Conservation (phyloP, 305 asterid species). For the Ajuga reptans region DNA sequence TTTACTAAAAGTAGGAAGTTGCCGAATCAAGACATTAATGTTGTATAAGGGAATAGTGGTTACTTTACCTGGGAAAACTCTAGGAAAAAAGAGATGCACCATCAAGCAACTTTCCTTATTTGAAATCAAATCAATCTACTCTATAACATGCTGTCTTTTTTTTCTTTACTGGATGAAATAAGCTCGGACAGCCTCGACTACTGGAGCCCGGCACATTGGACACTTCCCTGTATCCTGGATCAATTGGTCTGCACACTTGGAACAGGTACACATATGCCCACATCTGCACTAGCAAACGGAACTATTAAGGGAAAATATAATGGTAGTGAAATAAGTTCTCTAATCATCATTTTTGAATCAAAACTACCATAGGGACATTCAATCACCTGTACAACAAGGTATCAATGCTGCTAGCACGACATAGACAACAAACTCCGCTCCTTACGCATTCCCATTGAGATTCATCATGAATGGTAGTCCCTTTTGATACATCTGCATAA, state of each 20-base stretch:
- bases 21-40: background rate
- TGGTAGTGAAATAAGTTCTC: background rate
- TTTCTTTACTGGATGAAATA: constrained; percentile 47
- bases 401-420: constrained; percentile 48
- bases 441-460: constrained; percentile 55
- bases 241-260: constrained; percentile 63
- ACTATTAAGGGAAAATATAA: background rate
- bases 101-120: constrained; percentile 20
- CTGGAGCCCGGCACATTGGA: constrained; percentile 89
- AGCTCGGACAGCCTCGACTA: constrained; percentile 68
- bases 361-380: background rate
- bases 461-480: constrained; percentile 29
- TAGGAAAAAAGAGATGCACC: constrained; percentile 18
- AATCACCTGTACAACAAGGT: constrained; percentile 67
- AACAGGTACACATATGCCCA: constrained; percentile 92
- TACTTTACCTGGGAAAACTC: constrained; percentile 35
- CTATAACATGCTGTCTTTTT: background rate
- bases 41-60: background rate
- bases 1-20: background rate
- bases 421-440: constrained; percentile 73
- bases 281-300: constrained; percentile 40
- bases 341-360: background rate
- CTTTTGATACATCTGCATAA: constrained; percentile 33
- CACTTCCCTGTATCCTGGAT: constrained; percentile 54
- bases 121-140: constrained; percentile 16